Base-by-base conservation (phyloP, 73 alveolate species). In the Paramecium caudatum region DNA sequence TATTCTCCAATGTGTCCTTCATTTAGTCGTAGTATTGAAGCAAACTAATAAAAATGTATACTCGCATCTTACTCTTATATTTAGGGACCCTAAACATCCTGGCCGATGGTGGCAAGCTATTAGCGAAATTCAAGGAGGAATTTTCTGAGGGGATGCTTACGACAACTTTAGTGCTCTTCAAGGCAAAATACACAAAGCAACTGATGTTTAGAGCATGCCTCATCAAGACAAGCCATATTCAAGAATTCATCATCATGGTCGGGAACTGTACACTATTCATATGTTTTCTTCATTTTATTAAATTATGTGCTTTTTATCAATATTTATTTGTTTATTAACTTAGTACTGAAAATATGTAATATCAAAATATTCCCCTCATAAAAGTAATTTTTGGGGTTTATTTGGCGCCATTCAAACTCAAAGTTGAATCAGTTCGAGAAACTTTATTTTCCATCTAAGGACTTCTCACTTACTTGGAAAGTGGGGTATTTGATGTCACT, bases 401-500 rank as follows among this genome's bases (percentile, higher is more conserved):
- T 55, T 55, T 55, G 80, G 23, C n/a, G 23, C 30, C 30, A 27
- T 55, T 27, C 12, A 27, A 23, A 12, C 80, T 55, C 23, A 55
- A 23, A 55, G 45, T n/a, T 5, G 80, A 55, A 21, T 55, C 80
- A 2, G 80, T 55, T 55, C 80, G 41, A 55, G 41, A 4, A 2
- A 55, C 80, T 10, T 55, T 55, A 1, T 55, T 55, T n/a, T n/a
- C n/a, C n/a, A n/a, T n/a, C 17, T 27, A 23, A 27, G 80, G 80
- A 27, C 80, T 55, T 55, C 30, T 55, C 0, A 21, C 23, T 27
- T 55, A 17, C 1, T 10, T 55, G 1, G 80, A 43, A 55, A 43
- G 2, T 12, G 46, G 8, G 3, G 80, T 27, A 4, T 55, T 55
- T 55, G 80, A 13, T 23, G 80, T 55, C 23, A 5, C 8, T 49